A percentile compares a stretch with the other conserved stretches of the same genome.
phyloP scores from a whole-genome alignment of 768 basidiomycete species.

The Hericium erinaceus region DNA sequence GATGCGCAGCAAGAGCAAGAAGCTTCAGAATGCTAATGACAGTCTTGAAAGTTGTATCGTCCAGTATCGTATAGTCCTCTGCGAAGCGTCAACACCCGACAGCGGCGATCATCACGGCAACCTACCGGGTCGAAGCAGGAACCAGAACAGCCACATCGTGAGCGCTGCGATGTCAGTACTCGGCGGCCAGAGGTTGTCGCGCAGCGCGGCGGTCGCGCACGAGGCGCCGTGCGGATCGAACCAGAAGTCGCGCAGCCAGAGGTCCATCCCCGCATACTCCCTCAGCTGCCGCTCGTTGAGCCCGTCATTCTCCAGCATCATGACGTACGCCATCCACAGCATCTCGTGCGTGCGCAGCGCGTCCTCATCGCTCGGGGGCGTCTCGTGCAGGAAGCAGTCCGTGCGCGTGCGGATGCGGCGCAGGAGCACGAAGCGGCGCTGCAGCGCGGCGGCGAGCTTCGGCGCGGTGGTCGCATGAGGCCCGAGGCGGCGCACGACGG shows the following conservation, averaged over 20 bases:
- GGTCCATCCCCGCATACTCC: conserved; percentile 53
- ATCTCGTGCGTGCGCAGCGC: conserved; percentile 30
- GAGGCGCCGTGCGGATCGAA: conserved; percentile 54
- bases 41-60: conserved; percentile 31
- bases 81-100: conserved; percentile 1
- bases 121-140: conserved; percentile 50
- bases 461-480: conserved; percentile 28
- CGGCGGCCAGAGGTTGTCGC: conserved; percentile 45
- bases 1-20: conserved; percentile 60
- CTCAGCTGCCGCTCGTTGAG: conserved; percentile 63
- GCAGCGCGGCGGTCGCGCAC: conserved; percentile 31
- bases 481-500: conserved; percentile 43
- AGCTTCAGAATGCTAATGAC: conserved; percentile 46
- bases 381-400: conserved; percentile 24
- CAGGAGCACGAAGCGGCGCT: conserved; percentile 48
- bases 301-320: conserved; percentile 77
- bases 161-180: conserved; percentile 44
- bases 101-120: conserved; percentile 16
- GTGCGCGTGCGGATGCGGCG: conserved; percentile 42
- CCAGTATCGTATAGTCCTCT: conserved; percentile 40
- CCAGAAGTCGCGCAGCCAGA: conserved; percentile 62
- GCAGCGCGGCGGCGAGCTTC: conserved; percentile 53
- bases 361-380: conserved; percentile 18
- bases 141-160: conserved; percentile 78
- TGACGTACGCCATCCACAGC: conserved; percentile 61